Evolutionary conservation across 345 rosid species (phyloP).

Genomic region (Camelina hispida): DNA sequence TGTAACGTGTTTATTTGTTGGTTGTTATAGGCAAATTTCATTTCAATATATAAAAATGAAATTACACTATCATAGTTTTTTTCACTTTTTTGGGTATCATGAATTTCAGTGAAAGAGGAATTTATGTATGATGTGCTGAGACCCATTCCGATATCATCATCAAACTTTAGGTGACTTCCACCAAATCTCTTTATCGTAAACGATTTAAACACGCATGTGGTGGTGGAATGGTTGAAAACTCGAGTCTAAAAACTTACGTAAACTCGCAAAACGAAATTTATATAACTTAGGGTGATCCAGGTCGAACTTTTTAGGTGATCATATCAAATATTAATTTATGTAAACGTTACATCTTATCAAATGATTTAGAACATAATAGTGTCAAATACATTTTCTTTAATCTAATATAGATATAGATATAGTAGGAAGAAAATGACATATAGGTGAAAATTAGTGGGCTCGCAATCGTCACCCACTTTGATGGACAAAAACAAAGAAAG

Average conservation of each 20-base stretch:
- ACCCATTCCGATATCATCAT: slow-evolving; percentile 8
- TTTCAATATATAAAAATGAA: no score
- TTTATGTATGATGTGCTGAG: not conserved
- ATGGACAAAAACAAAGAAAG: slow-evolving; percentile 22
- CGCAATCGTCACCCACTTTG: slow-evolving; percentile 17
- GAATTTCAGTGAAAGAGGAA: not conserved
- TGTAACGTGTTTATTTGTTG: not conserved
- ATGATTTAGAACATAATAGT: not conserved
- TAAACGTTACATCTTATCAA: not conserved
- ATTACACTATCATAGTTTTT: not conserved
- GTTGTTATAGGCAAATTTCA: not conserved
- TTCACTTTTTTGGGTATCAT: not conserved
- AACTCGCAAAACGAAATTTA: no score
- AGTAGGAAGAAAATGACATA: not conserved
- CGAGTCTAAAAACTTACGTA: no score
- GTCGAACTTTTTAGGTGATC: no score
- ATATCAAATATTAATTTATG: not conserved
- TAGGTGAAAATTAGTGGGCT: not conserved
- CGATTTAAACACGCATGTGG: no score
- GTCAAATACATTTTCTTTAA: not conserved
- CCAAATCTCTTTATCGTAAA: not conserved
- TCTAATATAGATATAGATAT: not conserved
- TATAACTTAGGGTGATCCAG: not conserved
- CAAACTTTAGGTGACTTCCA: not conserved
- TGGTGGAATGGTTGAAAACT: no score